Evolutionary conservation across 1,139 yeast species (phyloP).

Genomic region (Blastobotrys malaysiensis): DNA sequence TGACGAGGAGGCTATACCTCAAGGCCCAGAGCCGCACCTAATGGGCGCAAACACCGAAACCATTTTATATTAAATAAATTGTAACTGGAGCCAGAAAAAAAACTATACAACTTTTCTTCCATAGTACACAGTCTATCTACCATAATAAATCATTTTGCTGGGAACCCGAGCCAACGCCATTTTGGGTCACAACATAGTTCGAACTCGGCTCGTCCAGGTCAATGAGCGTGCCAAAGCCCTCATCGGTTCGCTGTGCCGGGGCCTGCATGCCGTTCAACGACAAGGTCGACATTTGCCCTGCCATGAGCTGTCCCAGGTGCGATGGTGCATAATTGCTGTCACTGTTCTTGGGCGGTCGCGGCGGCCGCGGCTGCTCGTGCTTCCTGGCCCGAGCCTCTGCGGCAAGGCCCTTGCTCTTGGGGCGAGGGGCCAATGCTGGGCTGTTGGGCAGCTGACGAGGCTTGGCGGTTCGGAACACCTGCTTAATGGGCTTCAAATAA

Average conservation of each 20-base stretch:
- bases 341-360: not conserved
- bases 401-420: conserved; percentile 11
- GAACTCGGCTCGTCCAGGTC: conserved; percentile 16
- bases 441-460: conserved; percentile 50
- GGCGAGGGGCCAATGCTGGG: conserved; percentile 52
- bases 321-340: no score
- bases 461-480: conserved; percentile 67
- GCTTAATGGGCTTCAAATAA: conserved; percentile 74
- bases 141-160: conserved; percentile 21
- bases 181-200: conserved; percentile 18
- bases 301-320: not conserved
- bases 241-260: not conserved
- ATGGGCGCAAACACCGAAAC: conserved; percentile 36
- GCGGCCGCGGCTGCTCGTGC: not conserved
- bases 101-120: not conserved
- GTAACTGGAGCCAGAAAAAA: no score
- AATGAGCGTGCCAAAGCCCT: conserved; percentile 14
- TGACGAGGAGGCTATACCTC: conserved; percentile 43
- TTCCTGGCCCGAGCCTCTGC: not conserved
- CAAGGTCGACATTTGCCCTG: conserved; percentile 7
- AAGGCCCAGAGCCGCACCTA: conserved; percentile 84
- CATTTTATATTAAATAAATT: not conserved
- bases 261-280: conserved; percentile 2
- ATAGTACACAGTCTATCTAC: conserved; percentile 11
- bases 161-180: conserved; percentile 19